phyloP scores from a whole-genome alignment of 139 green algal genomes.

The Haematococcus sp. region DNA sequence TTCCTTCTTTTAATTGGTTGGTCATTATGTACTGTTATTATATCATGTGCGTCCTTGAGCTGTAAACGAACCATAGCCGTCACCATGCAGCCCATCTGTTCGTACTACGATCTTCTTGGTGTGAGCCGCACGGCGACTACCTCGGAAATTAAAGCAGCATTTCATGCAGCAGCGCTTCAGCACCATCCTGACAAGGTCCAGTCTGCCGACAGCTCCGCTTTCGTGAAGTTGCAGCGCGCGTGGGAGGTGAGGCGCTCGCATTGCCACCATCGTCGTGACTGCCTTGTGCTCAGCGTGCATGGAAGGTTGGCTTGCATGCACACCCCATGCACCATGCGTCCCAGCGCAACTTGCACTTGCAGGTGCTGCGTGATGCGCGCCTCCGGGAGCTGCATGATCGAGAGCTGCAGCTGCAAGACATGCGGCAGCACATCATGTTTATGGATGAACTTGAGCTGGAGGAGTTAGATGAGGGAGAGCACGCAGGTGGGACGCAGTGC shows the following conservation, averaged over 20 bases:
- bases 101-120: slow-evolving; percentile 2
- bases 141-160: neutral
- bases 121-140: neutral
- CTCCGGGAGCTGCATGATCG: slow-evolving; percentile 1
- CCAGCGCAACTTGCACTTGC: neutral
- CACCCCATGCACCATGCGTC: neutral
- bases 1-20: no score
- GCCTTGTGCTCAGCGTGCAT: no score
- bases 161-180: slow-evolving; percentile 4
- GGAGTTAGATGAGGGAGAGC: neutral
- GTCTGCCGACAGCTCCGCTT: neutral
- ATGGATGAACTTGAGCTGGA: neutral
- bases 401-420: neutral
- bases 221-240: neutral
- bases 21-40: no score
- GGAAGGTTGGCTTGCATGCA: no score
- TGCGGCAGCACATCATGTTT: neutral
- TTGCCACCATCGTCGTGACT: no score
- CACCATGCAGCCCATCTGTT: neutral
- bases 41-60: no score
- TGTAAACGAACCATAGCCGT: no score
- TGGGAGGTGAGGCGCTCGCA: neutral
- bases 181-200: slow-evolving; percentile 3
- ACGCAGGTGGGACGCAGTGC: neutral
- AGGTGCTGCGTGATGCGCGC: neutral